A percentile compares a stretch with the other conserved stretches of the same genome.
These are phyloP conservation scores for Apiospora hydei DNA, from an alignment of 2,329 filamentous ascomycete species.

Conservation along the genomic window DNA sequence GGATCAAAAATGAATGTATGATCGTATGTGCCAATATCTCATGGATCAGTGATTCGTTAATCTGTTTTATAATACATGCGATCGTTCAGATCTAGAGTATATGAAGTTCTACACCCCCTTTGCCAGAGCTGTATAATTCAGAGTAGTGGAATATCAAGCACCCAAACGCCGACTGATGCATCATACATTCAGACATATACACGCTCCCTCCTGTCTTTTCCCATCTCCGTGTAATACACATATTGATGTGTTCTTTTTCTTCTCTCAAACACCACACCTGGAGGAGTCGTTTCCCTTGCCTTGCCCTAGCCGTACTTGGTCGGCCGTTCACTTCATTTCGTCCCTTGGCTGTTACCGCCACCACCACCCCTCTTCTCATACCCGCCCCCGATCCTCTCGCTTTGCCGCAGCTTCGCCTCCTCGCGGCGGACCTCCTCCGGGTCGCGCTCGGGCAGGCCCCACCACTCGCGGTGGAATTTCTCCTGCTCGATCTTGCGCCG, in stretches of 20 bases:
- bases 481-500: slow-evolving; percentile 68
- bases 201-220: neutral
- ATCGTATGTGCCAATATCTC: too few relatives aligned
- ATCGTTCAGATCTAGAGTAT: slow-evolving; percentile 4
- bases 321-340: neutral
- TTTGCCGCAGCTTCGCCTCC: slow-evolving; percentile 57
- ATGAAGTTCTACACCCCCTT: neutral
- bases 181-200: slow-evolving; percentile 20
- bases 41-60: neutral
- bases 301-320: neutral
- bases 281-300: neutral
- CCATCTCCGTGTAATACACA: neutral
- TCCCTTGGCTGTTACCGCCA: neutral
- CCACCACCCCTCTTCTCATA: slow-evolving; percentile 5
- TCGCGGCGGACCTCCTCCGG: slow-evolving; percentile 57
- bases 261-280: neutral
- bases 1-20: too few relatives aligned
- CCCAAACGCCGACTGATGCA: slow-evolving; percentile 21
- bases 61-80: neutral
- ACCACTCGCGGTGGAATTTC: slow-evolving; percentile 71
- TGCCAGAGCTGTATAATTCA: neutral
- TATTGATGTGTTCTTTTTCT: neutral
- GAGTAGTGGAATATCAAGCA: slow-evolving; percentile 16
- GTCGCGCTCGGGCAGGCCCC: slow-evolving; percentile 67
- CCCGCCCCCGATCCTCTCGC: slow-evolving; percentile 63